Conservation (phyloP, 1,284 basidiomycete genomes). For the Ganoderma leucocontextum region DNA sequence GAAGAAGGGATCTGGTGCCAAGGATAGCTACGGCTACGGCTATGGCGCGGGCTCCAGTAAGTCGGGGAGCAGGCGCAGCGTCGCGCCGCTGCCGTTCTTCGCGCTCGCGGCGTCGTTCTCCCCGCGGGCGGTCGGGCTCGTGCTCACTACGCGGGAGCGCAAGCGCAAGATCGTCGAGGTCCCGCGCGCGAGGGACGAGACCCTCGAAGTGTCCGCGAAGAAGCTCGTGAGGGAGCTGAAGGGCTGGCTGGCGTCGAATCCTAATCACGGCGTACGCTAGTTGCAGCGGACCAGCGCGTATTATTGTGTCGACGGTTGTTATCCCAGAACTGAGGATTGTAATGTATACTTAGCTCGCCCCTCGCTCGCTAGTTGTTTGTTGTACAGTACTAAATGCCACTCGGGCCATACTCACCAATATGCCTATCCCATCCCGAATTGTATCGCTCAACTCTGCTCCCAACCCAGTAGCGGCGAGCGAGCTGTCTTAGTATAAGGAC, state of each 20-base stretch:
- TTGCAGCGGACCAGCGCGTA: background rate
- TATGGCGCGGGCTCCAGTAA: background rate
- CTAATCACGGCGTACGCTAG: conserved; percentile 17
- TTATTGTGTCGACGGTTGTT: background rate
- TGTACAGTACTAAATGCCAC: no score
- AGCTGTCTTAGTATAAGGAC: no score
- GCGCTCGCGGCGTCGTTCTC: conserved; percentile 65
- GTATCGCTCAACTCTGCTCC: background rate
- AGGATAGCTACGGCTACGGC: background rate
- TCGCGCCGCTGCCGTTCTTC: conserved; percentile 55
- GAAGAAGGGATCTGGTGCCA: conserved; percentile 16
- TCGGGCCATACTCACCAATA: no score
- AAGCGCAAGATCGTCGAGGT: conserved; percentile 69
- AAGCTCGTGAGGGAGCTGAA: conserved; percentile 52
- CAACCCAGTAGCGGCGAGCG: no score
- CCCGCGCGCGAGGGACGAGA: conserved; percentile 58
- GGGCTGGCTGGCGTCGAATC: conserved; percentile 34
- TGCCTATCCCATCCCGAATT: background rate
- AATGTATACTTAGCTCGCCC: background rate
- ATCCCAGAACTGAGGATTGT: background rate
- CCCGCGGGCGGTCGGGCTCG: conserved; percentile 62
- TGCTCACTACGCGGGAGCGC: conserved; percentile 50
- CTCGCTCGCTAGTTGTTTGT: no score
- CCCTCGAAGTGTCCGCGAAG: conserved; percentile 65
- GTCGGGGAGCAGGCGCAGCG: conserved; percentile 34